phyloP scores from a whole-genome alignment of 1,139 yeast genomes.

The Hemisphaericaspora lyxosophila region DNA sequence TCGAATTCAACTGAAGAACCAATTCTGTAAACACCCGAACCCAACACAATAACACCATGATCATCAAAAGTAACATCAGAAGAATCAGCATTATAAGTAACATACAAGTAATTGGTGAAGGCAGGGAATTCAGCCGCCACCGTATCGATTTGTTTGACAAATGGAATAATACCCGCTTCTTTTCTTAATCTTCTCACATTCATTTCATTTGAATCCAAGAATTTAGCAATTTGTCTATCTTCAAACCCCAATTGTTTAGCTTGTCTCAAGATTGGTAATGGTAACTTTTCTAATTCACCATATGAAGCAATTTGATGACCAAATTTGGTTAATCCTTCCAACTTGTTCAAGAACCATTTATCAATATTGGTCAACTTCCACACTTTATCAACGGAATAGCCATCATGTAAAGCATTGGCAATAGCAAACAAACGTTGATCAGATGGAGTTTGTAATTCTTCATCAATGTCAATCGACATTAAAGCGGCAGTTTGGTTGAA shows the following conservation, averaged over 20 bases:
- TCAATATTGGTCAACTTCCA: conserved; percentile 93
- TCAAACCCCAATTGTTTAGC: conserved; percentile 98
- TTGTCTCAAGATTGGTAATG: conserved; percentile 62
- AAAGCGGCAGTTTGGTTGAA: conserved; percentile 57
- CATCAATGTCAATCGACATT: conserved; percentile 74
- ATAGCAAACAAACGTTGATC: conserved; percentile 99
- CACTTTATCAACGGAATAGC: conserved; percentile 86
- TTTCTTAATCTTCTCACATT: conserved; percentile 90
- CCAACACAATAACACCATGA: conserved; percentile 85
- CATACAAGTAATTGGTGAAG: conserved; percentile 87
- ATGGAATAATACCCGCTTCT: conserved; percentile 85
- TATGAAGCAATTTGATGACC: conserved; percentile 62
- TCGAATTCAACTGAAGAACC: conserved; percentile 95
- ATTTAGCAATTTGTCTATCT: conserved; percentile 94
- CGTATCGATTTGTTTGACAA: conserved; percentile 96
- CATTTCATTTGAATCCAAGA: conserved; percentile 86
- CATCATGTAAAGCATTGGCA: conserved; percentile 89
- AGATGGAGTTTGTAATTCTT: conserved; percentile 82
- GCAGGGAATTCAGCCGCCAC: conserved; percentile 99
- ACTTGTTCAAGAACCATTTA: conserved; percentile 93
- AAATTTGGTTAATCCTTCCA: conserved; percentile 68
- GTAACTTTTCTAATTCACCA: conserved; percentile 63
- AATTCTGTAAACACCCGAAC: conserved; percentile 92
- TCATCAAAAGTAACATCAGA: conserved; percentile 84
- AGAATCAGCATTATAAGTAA: conserved; percentile 91